Conservation (phyloP, 2,329 filamentous ascomycete genomes). For the Aspergillus cejpii region DNA sequence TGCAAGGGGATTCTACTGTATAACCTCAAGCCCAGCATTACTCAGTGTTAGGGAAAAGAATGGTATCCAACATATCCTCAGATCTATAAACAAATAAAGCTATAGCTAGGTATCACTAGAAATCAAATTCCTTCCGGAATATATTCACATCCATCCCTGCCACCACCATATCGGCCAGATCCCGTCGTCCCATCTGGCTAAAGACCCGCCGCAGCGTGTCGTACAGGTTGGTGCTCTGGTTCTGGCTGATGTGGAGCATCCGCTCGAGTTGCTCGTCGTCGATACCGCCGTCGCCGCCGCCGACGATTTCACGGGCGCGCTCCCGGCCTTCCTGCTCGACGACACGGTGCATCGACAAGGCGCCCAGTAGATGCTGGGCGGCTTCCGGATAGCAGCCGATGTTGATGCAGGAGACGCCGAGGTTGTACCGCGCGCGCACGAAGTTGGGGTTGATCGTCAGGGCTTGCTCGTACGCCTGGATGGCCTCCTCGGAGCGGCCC, state of each 20-base stretch:
- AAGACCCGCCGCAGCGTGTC: slow-evolving; percentile 94
- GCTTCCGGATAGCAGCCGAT: slow-evolving; percentile 93
- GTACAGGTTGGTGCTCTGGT: slow-evolving; percentile 92
- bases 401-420: slow-evolving; percentile 95
- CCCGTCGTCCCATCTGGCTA: slow-evolving; percentile 84
- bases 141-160: slow-evolving; percentile 83
- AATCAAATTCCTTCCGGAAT: slow-evolving; percentile 88
- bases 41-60: too few species aligned
- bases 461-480: slow-evolving; percentile 90
- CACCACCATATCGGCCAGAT: slow-evolving; percentile 80
- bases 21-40: too few species aligned
- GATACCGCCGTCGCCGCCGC: slow-evolving; percentile 49
- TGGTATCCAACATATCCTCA: slow-evolving; percentile 18
- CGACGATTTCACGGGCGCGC: slow-evolving; percentile 73
- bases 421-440: slow-evolving; percentile 91
- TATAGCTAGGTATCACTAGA: slow-evolving; percentile 43
- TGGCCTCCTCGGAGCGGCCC: slow-evolving; percentile 88
- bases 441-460: slow-evolving; percentile 90
- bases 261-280: slow-evolving; percentile 70
- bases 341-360: slow-evolving; percentile 90
- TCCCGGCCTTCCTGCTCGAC: slow-evolving; percentile 80
- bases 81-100: too few species aligned
- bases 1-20: not conserved
- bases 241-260: slow-evolving; percentile 73
- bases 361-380: slow-evolving; percentile 83